Conservation (phyloP, 352 stramenopile genomes). For the Phytophthora capsici region DNA sequence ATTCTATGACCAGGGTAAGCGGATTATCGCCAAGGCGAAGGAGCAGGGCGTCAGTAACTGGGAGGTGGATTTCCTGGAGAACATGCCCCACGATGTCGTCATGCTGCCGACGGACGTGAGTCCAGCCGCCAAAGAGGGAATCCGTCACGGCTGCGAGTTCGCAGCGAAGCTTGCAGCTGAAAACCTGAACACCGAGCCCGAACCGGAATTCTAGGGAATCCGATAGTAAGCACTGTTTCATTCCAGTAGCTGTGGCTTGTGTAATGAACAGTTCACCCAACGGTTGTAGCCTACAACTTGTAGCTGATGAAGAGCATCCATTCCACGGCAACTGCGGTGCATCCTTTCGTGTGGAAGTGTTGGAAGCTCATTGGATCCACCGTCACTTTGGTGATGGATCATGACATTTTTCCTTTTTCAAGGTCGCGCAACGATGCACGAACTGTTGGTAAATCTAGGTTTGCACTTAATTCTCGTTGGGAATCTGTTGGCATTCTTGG, state of each 20-base stretch:
- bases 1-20: conserved; percentile 30
- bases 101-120: conserved; percentile 32
- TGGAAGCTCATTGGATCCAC: not conserved
- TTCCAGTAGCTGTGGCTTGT: not conserved
- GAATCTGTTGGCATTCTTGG: conserved; percentile 14
- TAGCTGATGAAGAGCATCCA: not conserved
- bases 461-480: conserved; percentile 8
- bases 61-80: conserved; percentile 30
- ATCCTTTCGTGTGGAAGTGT: no score
- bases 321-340: not conserved
- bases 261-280: not conserved
- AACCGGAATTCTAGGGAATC: conserved; percentile 14
- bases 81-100: conserved; percentile 33
- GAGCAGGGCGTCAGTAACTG: conserved; percentile 28
- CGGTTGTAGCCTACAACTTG: no score
- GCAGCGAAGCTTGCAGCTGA: conserved; percentile 22
- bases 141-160: conserved; percentile 29
- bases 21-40: conserved; percentile 26
- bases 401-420: conserved; percentile 7
- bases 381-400: not conserved
- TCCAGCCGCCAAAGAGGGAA: conserved; percentile 25
- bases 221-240: not conserved
- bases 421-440: not conserved
- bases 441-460: not conserved
- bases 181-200: conserved; percentile 9